These are phyloP conservation scores for Penicillium sp. DNA, from an alignment of 2,329 filamentous ascomycete genomes.

Conservation along the genomic window DNA sequence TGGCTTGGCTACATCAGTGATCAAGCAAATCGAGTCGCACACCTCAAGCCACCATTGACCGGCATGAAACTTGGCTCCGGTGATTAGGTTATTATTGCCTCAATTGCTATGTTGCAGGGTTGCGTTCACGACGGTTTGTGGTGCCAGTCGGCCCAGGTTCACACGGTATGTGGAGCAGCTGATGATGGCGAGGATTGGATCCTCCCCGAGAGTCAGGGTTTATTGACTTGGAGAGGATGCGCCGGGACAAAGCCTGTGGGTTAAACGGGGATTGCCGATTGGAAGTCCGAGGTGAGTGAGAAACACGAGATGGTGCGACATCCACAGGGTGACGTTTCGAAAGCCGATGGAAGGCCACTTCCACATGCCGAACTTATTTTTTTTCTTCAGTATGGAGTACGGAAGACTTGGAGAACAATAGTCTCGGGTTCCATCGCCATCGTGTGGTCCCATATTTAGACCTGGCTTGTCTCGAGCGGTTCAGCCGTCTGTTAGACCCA, in stretches of 20 bases:
- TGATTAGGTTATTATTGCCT: constrained; percentile 6
- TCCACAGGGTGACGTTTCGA: constrained; percentile 14
- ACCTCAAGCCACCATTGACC: background rate
- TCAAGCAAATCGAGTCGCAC: background rate
- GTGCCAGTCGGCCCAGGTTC: background rate
- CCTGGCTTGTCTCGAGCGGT: constrained; percentile 8
- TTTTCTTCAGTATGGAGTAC: background rate
- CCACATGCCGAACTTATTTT: constrained; percentile 22
- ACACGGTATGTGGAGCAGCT: background rate
- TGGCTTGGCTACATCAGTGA: background rate
- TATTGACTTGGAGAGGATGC: background rate
- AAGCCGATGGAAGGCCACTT: constrained; percentile 13
- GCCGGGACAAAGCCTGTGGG: background rate
- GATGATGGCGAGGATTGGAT: constrained; percentile 1
- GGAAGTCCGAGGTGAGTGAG: constrained; percentile 5
- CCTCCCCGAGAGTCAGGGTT: background rate
- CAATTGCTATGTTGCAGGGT: background rate
- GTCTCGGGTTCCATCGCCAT: constrained; percentile 1
- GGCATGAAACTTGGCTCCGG: constrained; percentile 7
- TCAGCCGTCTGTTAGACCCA: constrained; percentile 15
- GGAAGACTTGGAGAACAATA: background rate
- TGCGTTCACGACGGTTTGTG: constrained; percentile 3
- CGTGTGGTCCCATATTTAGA: constrained; percentile 18
- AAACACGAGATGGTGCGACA: constrained; percentile 29
- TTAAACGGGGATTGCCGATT: background rate